A percentile compares a stretch with the other conserved stretches of the same genome.
Evolutionary conservation across 495 filamentous ascomycete species (phyloP).

Genomic region (Annulohypoxylon moriforme): DNA sequence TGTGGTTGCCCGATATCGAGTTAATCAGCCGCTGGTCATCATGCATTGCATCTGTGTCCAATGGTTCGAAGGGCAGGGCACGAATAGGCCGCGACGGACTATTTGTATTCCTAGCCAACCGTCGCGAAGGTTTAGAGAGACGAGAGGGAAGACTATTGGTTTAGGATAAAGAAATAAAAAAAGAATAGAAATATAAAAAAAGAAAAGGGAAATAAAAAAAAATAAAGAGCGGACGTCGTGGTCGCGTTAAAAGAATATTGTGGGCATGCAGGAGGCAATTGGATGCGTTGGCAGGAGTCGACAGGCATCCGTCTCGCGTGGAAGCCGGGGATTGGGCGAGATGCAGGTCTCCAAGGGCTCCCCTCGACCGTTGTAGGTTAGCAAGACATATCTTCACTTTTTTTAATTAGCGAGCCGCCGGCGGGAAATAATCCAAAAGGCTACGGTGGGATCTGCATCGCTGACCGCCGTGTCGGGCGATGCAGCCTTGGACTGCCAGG

Average conservation of each 20-base stretch:
- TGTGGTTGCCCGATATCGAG: constrained; percentile 36
- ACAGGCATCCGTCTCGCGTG: constrained; percentile 38
- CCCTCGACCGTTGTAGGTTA: constrained; percentile 32
- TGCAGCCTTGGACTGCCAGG: constrained; percentile 42
- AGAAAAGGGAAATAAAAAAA: constrained; percentile 1
- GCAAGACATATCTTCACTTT: constrained; percentile 9
- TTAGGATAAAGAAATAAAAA: constrained; percentile 29
- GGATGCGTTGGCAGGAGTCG: constrained; percentile 44
- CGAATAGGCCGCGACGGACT: constrained; percentile 39
- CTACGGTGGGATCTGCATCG: constrained; percentile 38
- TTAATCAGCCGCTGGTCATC: constrained; percentile 46
- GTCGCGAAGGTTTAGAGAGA: constrained; percentile 6
- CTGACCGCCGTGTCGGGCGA: constrained; percentile 45
- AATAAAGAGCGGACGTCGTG: constrained; percentile 39
- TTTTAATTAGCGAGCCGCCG: constrained; percentile 45
- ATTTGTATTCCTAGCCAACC: constrained; percentile 38
- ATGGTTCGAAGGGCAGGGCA: constrained; percentile 35
- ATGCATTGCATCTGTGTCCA: constrained; percentile 44
- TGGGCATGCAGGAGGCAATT: constrained; percentile 45
- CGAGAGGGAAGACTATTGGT: constrained; percentile 30
- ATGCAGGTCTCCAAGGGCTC: constrained; percentile 41
- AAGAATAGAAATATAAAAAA: constrained; percentile 38
- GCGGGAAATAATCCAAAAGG: constrained; percentile 46
- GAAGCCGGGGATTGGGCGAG: constrained; percentile 47
- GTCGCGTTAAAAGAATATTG: constrained; percentile 46